These are phyloP conservation scores for Saussurea involucrata DNA, from an alignment of 129 eudicot genomes.

Conservation along the genomic window DNA sequence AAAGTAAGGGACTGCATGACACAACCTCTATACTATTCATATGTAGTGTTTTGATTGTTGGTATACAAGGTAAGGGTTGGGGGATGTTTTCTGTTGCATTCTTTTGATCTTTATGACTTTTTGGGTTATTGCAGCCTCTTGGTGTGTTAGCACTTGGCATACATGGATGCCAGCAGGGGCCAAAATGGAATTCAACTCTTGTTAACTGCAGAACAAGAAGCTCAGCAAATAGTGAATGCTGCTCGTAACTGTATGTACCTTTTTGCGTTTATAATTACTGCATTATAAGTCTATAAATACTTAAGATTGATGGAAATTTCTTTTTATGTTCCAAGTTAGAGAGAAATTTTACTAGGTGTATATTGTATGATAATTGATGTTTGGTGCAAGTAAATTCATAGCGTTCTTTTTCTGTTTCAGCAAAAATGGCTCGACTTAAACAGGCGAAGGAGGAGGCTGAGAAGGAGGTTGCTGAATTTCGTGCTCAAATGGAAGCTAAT, in stretches of 20 bases:
- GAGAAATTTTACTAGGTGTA: background rate
- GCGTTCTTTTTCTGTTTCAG: conserved; percentile 17
- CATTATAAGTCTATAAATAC: background rate
- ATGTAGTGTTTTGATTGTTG: background rate
- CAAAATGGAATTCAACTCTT: conserved; percentile 84
- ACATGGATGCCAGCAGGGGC: conserved; percentile 68
- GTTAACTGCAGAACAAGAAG: conserved; percentile 92
- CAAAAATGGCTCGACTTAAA: conserved; percentile 55
- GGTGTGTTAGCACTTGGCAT: background rate
- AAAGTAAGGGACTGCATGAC: background rate
- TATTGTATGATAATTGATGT: background rate
- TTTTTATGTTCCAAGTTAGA: background rate
- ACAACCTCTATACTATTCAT: background rate
- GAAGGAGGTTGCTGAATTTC: conserved; percentile 67
- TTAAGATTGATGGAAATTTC: background rate
- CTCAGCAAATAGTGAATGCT: conserved; percentile 82
- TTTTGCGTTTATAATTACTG: background rate
- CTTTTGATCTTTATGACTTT: background rate
- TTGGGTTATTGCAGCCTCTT: background rate
- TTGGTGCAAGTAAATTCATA: background rate
- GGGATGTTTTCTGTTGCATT: background rate
- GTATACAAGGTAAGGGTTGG: background rate
- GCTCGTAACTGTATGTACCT: conserved; percentile 60
- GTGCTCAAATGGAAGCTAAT: conserved; percentile 63
- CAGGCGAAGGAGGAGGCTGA: conserved; percentile 78